Conservation (phyloP, 768 basidiomycete species). For the Phlegmacium glaucopus region DNA sequence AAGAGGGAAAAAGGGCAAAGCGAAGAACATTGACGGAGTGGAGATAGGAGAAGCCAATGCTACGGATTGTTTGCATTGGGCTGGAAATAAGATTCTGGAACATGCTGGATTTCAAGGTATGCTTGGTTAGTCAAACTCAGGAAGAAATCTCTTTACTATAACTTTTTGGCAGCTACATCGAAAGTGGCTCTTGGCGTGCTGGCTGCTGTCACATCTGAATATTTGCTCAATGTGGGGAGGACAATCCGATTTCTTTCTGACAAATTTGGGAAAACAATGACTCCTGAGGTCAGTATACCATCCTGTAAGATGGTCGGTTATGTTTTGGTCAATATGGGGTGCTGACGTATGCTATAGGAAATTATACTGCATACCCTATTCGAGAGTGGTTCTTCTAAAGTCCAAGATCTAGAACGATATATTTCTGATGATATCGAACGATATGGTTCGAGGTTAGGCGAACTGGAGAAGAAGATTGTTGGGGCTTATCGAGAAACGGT, state of each 20-base stretch:
- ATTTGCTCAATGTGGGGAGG: slow-evolving; percentile 79
- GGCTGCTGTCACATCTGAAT: slow-evolving; percentile 73
- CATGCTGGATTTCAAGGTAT: slow-evolving; percentile 91
- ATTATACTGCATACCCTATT: slow-evolving; percentile 89
- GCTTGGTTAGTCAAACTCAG: not conserved
- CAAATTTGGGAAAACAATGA: slow-evolving; percentile 77
- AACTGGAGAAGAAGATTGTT: slow-evolving; percentile 84
- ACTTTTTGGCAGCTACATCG: slow-evolving; percentile 55
- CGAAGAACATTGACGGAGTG: slow-evolving; percentile 30
- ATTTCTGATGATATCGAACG: slow-evolving; percentile 86
- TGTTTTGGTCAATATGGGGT: not conserved
- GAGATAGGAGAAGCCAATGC: slow-evolving; percentile 64
- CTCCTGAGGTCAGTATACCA: slow-evolving; percentile 67
- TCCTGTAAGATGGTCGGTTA: not conserved
- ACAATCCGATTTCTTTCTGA: slow-evolving; percentile 82
- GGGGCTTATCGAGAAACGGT: slow-evolving; percentile 81
- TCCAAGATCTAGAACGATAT: slow-evolving; percentile 82
- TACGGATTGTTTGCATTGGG: slow-evolving; percentile 66
- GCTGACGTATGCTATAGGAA: slow-evolving; percentile 50
- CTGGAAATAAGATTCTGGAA: slow-evolving; percentile 74
- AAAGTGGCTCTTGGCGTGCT: slow-evolving; percentile 74
- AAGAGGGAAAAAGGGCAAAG: slow-evolving; percentile 16
- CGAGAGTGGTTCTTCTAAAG: slow-evolving; percentile 78
- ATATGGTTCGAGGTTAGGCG: slow-evolving; percentile 70
- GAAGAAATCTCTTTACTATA: not conserved